phyloP scores from a whole-genome alignment of 176 grass and related monocot genomes.

The Cenchrus fungigraminus region DNA sequence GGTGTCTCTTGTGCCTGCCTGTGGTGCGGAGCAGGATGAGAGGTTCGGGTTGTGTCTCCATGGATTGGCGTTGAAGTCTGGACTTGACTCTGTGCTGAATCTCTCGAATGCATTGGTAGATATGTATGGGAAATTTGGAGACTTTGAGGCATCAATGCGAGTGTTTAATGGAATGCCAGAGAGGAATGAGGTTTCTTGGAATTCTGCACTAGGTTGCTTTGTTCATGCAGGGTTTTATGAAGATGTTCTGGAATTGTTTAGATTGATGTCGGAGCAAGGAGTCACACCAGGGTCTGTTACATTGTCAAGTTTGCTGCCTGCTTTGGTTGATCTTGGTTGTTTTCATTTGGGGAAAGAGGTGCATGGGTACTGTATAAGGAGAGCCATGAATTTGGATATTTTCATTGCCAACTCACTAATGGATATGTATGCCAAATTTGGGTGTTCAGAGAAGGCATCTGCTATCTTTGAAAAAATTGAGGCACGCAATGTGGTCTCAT shows the following conservation, averaged over 20 bases:
- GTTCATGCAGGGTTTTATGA: slow-evolving; percentile 52
- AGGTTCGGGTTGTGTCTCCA: slow-evolving; percentile 68
- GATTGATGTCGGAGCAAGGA: slow-evolving; percentile 45
- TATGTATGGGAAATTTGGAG: slow-evolving; percentile 77
- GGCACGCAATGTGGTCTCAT: slow-evolving; percentile 61
- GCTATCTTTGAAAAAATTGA: slow-evolving; percentile 64
- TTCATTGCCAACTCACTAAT: slow-evolving; percentile 78
- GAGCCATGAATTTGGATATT: slow-evolving; percentile 60
- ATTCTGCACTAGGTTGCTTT: slow-evolving; percentile 70
- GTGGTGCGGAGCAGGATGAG: slow-evolving; percentile 48
- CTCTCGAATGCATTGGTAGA: slow-evolving; percentile 67
- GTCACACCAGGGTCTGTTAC: slow-evolving; percentile 63
- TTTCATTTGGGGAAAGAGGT: slow-evolving; percentile 64
- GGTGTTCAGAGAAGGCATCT: slow-evolving; percentile 56
- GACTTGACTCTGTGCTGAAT: slow-evolving; percentile 53
- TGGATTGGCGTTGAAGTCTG: slow-evolving; percentile 53
- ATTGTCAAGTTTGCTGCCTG: slow-evolving; percentile 69
- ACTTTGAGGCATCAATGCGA: slow-evolving; percentile 44
- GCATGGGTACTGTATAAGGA: slow-evolving; percentile 63
- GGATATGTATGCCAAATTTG: slow-evolving; percentile 91
- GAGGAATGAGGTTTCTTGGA: slow-evolving; percentile 76
- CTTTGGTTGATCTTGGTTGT: slow-evolving; percentile 73
- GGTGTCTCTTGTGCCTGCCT: slow-evolving; percentile 67
- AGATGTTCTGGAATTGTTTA: slow-evolving; percentile 55
- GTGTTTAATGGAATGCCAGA: slow-evolving; percentile 60